Conservation (phyloP, 1,284 basidiomycete genomes). For the Rhodotorula sp. region DNA sequence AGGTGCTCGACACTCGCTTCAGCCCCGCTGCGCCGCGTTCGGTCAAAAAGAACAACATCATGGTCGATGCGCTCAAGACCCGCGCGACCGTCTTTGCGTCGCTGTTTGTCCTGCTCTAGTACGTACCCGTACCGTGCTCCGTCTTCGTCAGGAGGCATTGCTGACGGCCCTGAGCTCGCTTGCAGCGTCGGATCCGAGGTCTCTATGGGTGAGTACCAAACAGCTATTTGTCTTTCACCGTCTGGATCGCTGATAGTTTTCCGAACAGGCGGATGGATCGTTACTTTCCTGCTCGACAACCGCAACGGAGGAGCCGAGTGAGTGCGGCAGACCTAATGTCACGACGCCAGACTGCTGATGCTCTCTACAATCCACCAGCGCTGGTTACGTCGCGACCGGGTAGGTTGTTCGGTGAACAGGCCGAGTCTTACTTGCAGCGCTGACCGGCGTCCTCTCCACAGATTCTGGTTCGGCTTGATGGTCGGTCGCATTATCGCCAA, state of each 20-base stretch:
- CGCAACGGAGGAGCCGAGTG: conserved; percentile 28
- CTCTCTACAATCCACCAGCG: too few species aligned
- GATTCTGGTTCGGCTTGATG: conserved; percentile 32
- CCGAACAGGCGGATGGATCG: conserved; percentile 27
- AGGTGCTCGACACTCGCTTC: background rate
- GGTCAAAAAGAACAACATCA: background rate
- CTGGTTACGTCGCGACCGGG: background rate
- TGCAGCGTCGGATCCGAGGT: conserved; percentile 38
- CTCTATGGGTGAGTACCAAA: conserved; percentile 23
- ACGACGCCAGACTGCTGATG: too few species aligned
- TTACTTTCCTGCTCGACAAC: conserved; percentile 33
- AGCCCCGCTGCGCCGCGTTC: background rate
- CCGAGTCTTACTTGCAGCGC: too few species aligned
- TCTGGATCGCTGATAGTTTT: too few species aligned
- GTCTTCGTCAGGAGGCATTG: too few species aligned
- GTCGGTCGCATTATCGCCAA: conserved; percentile 23
- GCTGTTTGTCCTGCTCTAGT: conserved; percentile 36
- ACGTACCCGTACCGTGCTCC: background rate
- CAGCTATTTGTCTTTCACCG: too few species aligned
- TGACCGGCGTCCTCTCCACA: conserved; percentile 14
- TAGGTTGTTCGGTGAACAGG: too few species aligned
- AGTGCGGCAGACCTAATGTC: background rate
- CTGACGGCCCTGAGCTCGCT: background rate
- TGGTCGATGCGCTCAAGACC: conserved; percentile 18
- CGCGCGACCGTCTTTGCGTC: conserved; percentile 14